Evolutionary conservation across 2,329 filamentous ascomycete genomes (phyloP), one percentile per base, ranked within the genome.

Genomic region (Exophiala oligosperma): DNA sequence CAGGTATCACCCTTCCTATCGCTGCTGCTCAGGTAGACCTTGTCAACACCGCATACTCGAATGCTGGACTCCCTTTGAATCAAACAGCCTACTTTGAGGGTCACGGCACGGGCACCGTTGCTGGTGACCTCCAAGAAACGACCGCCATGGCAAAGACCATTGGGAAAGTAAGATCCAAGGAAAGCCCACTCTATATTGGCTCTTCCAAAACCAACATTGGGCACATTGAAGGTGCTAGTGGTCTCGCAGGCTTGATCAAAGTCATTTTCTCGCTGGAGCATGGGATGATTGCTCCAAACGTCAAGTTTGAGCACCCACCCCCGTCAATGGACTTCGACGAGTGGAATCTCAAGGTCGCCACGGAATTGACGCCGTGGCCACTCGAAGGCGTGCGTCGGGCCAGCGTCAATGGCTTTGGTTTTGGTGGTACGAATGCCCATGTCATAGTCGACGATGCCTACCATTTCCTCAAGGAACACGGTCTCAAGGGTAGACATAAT

Each of bases 1-100:
- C 49, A 6, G 52, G 54, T 44, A 49, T 61, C 12, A 61, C 59
- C 3, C 29, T 49, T 14, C 59, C 59, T 9, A 50, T n/a, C 40
- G 12, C 35, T 11, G 47, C 37, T 6, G 49, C 59, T 35, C 59
- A 61, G 17, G 55, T 69, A 4, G 60, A 66, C 4, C 67, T 79
- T 4, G 79, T 80, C 54, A 60, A 66, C 3, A 59, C 67, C 1
- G 73, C 72, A 0, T 80, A 79, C 61, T 52, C 57, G 1, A 66
- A 66, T 32, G 74, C 75, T 8, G 74, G 75, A 1, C 67, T 79
- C 79, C n/a, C 70, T 74, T 2, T 76, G 76, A 44, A 73, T 23
- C 37, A 47, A 17, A 38, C 28, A 9, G 24, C 23, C 17, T 57
- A 53, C 32, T 37, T 56, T 21, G 72, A 78, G 48, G 71, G 71